A percentile compares a stretch with the other conserved stretches of the same genome.
Conservation (phyloP, 2,329 filamentous ascomycete genomes). For the Verticillium albo-atrum region DNA sequence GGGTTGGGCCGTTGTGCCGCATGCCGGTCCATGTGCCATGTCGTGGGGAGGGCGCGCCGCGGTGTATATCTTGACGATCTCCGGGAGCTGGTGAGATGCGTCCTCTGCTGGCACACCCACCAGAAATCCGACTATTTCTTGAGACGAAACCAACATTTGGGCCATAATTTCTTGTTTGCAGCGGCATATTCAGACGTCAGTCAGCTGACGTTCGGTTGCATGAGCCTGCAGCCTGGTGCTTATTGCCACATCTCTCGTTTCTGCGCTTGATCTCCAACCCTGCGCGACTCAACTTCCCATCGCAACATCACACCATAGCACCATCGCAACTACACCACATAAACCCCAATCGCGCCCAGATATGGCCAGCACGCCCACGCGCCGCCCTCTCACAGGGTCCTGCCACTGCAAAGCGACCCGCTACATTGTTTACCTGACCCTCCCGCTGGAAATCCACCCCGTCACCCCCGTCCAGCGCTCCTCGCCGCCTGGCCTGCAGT, state of each 20-base stretch:
- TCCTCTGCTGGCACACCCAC: too few species aligned
- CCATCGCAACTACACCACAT: not conserved
- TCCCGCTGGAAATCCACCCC: constrained; percentile 14
- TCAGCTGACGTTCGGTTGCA: too few species aligned
- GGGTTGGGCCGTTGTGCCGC: not conserved
- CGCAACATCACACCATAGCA: not conserved
- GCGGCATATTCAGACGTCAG: too few species aligned
- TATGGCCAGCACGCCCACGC: constrained; percentile 11
- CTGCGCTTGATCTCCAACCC: too few species aligned
- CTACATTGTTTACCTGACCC: constrained; percentile 37
- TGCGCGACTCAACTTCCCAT: not conserved
- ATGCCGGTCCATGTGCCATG: not conserved
- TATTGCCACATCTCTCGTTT: too few species aligned
- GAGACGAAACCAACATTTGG: too few species aligned
- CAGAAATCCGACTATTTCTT: too few species aligned
- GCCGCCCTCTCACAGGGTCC: constrained; percentile 30
- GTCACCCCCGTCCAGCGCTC: constrained; percentile 11
- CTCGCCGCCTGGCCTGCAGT: constrained; percentile 12
- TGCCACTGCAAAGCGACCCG: constrained; percentile 40
- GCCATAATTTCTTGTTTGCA: too few species aligned
- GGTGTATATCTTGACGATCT: not conserved
- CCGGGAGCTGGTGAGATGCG: too few species aligned
- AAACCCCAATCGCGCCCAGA: not conserved
- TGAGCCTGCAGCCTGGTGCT: too few species aligned
- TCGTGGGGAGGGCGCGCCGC: not conserved